Conservation (phyloP, 2,329 filamentous ascomycete genomes). For the Graphilbum ipis-grandicollis region DNA sequence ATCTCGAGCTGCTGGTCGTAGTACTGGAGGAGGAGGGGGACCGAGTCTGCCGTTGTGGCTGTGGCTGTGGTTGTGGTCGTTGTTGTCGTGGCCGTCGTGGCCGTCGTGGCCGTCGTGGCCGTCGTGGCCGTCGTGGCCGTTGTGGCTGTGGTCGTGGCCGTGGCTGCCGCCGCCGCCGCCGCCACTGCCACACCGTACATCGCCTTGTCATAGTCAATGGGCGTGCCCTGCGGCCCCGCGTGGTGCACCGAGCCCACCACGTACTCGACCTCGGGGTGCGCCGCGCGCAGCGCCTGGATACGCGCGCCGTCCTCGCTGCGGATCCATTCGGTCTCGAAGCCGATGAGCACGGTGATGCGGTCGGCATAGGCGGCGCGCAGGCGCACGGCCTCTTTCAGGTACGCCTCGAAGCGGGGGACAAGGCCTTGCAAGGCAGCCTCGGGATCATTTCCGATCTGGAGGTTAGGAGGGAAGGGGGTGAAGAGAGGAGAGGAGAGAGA, state of each 20-base stretch:
- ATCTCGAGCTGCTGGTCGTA: constrained; percentile 79
- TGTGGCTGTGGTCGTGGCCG: constrained; percentile 25
- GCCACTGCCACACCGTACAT: constrained; percentile 47
- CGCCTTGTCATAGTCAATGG: constrained; percentile 69
- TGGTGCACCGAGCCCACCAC: constrained; percentile 86
- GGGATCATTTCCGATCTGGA: constrained; percentile 31
- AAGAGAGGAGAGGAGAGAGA: not conserved
- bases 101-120: constrained; percentile 1
- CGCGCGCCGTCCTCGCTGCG: constrained; percentile 47
- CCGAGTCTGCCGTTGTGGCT: constrained; percentile 29
- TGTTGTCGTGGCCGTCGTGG: constrained; percentile 36
- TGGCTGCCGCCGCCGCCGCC: constrained; percentile 24
- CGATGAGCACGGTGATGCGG: constrained; percentile 66
- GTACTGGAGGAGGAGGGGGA: constrained; percentile 63
- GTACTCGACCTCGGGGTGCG: constrained; percentile 39
- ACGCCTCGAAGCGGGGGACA: constrained; percentile 45
- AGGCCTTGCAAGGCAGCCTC: constrained; percentile 29
- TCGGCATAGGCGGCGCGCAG: constrained; percentile 52
- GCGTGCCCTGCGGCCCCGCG: constrained; percentile 56
- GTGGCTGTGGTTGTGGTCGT: constrained; percentile 3
- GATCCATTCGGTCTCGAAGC: constrained; percentile 90
- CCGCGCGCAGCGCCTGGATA: constrained; percentile 41
- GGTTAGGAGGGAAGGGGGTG: not conserved
- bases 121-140: constrained; percentile 6
- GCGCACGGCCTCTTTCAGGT: constrained; percentile 56